Base-by-base conservation (phyloP, 441 rosid species). In the Erodium texanum region DNA sequence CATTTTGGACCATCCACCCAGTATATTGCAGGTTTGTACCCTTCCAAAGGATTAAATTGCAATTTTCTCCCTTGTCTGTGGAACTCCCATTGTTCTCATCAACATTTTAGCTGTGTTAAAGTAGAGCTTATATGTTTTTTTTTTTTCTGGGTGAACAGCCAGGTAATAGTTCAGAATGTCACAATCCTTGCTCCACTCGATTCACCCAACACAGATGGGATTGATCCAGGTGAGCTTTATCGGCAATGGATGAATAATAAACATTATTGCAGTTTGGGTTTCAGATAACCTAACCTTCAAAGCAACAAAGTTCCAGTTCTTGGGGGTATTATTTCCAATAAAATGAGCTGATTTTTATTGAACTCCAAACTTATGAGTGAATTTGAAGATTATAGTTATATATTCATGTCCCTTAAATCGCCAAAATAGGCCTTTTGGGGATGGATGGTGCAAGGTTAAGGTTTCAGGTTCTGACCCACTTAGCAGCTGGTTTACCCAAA, bases 1-100 rank as follows among this genome's bases (percentile, higher is more conserved):
- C 99, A 11, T 91, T 93, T 77, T 93, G 97, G 99, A 93, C 85
- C 70, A 85, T 93, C 80, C 97, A 93, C 72, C 99, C 99, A 14
- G 93, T 91, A 32, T 91, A 89, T 71, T 89, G 97, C 97, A 93
- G 96, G 99, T 88, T 74, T 59, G 84, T 79, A 64, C 64, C 72
- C 68, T 70, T 66, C 34, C n/a, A 22, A 48, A 50, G 50, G 22
- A 52, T 67, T 43, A 24, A 45, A 6, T 0, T 23, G 20, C 24
- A 64, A 22, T 24, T 65, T 38, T 67, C 63, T n/a, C n/a, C n/a
- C n/a, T 76, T 69, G 38, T 32, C 29, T 74, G 56, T 71, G 74
- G 66, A 70, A 70, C 38, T 66, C 36, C 16, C 64, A 61, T 50
- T 66, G 62, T 74, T 71, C 75, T 38, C 38, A 67, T 48, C 34